phyloP scores from a whole-genome alignment of 2,329 filamentous ascomycete genomes.

The Aspergillus sp. region DNA sequence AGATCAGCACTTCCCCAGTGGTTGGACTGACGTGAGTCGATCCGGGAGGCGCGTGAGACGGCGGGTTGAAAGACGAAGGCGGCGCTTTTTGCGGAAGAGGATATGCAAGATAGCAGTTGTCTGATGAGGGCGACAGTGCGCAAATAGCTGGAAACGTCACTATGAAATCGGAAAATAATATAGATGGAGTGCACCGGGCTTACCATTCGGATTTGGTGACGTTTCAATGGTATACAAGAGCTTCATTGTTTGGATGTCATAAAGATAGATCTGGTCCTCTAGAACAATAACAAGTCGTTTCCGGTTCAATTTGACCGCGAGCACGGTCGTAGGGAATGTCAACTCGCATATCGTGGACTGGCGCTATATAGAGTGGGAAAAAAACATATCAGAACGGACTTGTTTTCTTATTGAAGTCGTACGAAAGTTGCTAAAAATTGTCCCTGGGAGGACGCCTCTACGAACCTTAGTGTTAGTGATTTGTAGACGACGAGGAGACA shows the following conservation, averaged over 20 bases:
- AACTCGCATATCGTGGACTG: conserved; percentile 94
- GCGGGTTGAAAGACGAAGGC: conserved; percentile 54
- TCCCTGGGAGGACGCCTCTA: conserved; percentile 13
- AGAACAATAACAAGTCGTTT: conserved; percentile 91
- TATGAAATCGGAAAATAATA: background rate
- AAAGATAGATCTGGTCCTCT: conserved; percentile 95
- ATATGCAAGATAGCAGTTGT: conserved; percentile 94
- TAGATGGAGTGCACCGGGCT: conserved; percentile 3
- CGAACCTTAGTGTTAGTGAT: conserved; percentile 95
- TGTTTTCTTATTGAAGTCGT: background rate
- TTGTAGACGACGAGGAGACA: conserved; percentile 86
- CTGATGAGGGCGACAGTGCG: conserved; percentile 87
- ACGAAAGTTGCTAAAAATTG: background rate
- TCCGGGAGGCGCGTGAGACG: conserved; percentile 77
- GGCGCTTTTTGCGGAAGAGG: conserved; percentile 70
- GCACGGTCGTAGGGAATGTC: conserved; percentile 93
- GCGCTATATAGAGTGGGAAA: conserved; percentile 44
- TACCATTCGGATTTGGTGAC: conserved; percentile 81
- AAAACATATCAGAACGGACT: conserved; percentile 10
- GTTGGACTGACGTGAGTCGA: conserved; percentile 76
- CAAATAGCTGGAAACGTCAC: conserved; percentile 64
- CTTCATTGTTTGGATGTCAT: conserved; percentile 98
- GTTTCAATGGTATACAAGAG: conserved; percentile 89
- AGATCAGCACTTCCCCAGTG: conserved; percentile 88
- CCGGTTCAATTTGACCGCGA: conserved; percentile 89